These are phyloP conservation scores for Trichoderma oligosporum DNA, from an alignment of 2,329 filamentous ascomycete species.

Conservation along the genomic window DNA sequence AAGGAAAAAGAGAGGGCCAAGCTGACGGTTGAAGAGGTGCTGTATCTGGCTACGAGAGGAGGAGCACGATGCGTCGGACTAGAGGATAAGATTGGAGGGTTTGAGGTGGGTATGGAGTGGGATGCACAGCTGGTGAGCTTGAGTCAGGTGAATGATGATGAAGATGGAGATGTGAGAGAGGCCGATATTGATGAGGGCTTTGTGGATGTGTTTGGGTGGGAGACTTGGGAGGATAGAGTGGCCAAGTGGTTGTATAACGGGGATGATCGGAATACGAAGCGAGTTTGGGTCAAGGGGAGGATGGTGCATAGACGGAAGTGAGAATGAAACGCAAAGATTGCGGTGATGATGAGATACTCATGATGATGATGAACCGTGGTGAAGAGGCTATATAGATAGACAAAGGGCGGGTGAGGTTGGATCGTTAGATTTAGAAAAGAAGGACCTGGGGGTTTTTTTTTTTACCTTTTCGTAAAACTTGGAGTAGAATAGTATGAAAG, in stretches of 20 bases:
- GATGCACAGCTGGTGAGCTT: constrained; percentile 82
- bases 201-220: constrained; percentile 88
- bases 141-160: constrained; percentile 38
- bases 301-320: constrained; percentile 61
- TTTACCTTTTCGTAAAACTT: background rate
- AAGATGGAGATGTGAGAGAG: constrained; percentile 24
- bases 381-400: background rate
- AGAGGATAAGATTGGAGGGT: constrained; percentile 67
- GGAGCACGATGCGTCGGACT: constrained; percentile 80
- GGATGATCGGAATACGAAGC: constrained; percentile 84
- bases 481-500: background rate
- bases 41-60: constrained; percentile 84
- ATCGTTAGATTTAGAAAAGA: background rate
- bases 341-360: background rate
- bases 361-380: background rate
- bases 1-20: constrained; percentile 51
- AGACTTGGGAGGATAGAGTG: constrained; percentile 79
- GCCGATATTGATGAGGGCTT: constrained; percentile 48
- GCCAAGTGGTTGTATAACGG: constrained; percentile 95
- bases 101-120: constrained; percentile 83
- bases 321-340: background rate
- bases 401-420: background rate
- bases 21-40: constrained; percentile 76
- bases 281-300: constrained; percentile 83
- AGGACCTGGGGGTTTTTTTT: too few species aligned